These are phyloP conservation scores for Melastoma candidum DNA, from an alignment of 441 rosid species.

Conservation along the genomic window DNA sequence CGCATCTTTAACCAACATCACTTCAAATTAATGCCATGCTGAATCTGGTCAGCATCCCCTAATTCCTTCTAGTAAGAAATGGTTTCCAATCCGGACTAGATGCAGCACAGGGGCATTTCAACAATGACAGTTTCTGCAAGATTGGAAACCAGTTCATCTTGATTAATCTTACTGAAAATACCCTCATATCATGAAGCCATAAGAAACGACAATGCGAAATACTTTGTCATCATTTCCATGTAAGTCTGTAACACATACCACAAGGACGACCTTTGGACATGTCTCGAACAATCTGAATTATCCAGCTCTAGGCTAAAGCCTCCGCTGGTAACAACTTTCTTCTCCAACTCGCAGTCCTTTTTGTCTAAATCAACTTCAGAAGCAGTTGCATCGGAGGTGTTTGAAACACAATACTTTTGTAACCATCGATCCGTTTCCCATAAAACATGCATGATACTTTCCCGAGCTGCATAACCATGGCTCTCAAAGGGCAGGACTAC, in stretches of 20 bases:
- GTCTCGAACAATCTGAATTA: constrained; percentile 22
- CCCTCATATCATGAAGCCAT: too few relatives aligned
- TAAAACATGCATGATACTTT: constrained; percentile 94
- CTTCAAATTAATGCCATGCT: too few relatives aligned
- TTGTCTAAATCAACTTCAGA: constrained; percentile 25
- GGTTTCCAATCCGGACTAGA: too few relatives aligned
- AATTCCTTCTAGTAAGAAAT: too few relatives aligned
- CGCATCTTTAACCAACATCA: too few relatives aligned
- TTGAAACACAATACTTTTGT: constrained; percentile 61
- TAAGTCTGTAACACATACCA: constrained; percentile 27
- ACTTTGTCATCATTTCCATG: too few relatives aligned
- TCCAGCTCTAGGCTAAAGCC: constrained; percentile 50
- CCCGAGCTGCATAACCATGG: constrained; percentile 85
- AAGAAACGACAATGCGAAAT: too few relatives aligned
- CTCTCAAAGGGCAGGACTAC: constrained; percentile 88
- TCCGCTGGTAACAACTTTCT: constrained; percentile 21
- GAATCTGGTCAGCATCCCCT: too few relatives aligned
- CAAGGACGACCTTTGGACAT: constrained; percentile 41
- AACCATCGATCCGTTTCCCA: constrained; percentile 99
- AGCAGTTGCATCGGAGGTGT: constrained; percentile 31
- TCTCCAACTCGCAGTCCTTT: constrained; percentile 30
- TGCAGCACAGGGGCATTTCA: too few relatives aligned
- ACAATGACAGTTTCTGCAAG: too few relatives aligned
- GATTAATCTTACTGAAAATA: too few relatives aligned
- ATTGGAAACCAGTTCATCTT: too few relatives aligned